These are phyloP conservation scores for Alternaria sp. DNA, from an alignment of 2,329 filamentous ascomycete genomes.

Conservation along the genomic window DNA sequence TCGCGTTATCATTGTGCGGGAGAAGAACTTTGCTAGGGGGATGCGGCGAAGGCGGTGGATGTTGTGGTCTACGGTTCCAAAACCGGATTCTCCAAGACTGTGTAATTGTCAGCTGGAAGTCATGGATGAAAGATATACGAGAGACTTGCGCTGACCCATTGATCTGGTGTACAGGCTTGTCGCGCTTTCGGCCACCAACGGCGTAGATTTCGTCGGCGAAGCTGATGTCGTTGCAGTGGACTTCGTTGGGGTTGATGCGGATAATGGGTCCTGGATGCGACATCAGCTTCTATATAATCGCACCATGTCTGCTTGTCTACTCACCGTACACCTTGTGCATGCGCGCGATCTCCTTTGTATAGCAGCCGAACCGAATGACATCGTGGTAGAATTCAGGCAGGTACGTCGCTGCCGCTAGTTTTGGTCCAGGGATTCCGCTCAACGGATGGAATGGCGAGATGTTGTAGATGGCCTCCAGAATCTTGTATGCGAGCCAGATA, in stretches of 20 bases:
- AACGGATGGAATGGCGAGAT: conserved; percentile 42
- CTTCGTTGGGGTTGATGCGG: conserved; percentile 45
- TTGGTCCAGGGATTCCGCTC: conserved; percentile 44
- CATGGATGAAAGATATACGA: neutral
- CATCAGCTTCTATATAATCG: neutral
- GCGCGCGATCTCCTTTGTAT: conserved; percentile 43
- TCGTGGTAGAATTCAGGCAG: conserved; percentile 51
- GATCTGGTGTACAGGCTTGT: conserved; percentile 38
- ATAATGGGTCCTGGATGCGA: conserved; percentile 39
- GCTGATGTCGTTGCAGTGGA: conserved; percentile 41
- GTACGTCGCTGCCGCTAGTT: conserved; percentile 45
- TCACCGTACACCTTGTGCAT: conserved; percentile 50
- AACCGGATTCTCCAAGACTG: conserved; percentile 33
- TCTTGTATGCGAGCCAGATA: conserved; percentile 23
- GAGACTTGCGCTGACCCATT: conserved; percentile 35
- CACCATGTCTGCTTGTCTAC: neutral
- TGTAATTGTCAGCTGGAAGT: neutral
- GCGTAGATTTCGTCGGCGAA: conserved; percentile 44
- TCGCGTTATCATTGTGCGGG: conserved; percentile 34
- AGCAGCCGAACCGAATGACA: conserved; percentile 41
- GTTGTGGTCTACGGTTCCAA: conserved; percentile 37
- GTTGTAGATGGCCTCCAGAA: conserved; percentile 33
- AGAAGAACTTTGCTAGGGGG: conserved; percentile 50
- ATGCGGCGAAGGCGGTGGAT: conserved; percentile 44
- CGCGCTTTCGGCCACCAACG: conserved; percentile 33